A percentile compares a stretch with the other conserved stretches of the same genome.
Evolutionary conservation across 2,329 filamentous ascomycete genomes (phyloP).

Genomic region (Sporothrix luriei): DNA sequence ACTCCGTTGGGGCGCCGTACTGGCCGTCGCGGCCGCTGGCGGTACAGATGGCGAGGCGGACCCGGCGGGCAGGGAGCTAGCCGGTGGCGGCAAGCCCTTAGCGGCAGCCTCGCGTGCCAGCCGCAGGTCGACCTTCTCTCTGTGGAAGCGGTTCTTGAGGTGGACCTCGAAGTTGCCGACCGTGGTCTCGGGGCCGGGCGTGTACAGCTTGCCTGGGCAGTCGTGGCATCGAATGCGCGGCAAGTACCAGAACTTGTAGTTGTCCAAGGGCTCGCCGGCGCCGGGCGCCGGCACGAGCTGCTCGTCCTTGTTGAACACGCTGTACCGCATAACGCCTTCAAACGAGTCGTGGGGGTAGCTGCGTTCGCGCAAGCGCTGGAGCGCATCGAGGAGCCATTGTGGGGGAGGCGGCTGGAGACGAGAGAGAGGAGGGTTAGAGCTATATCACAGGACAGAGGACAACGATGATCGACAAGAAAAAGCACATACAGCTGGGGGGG

Average conservation of each 20-base stretch:
- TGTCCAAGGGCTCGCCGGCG: slow-evolving; percentile 55
- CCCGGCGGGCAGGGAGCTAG: background rate
- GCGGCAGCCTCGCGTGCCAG: slow-evolving; percentile 41
- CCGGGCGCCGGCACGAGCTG: slow-evolving; percentile 59
- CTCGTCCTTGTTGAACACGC: slow-evolving; percentile 74
- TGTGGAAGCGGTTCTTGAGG: slow-evolving; percentile 80
- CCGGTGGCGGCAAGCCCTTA: slow-evolving; percentile 15
- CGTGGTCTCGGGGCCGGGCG: slow-evolving; percentile 79
- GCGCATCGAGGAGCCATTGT: slow-evolving; percentile 76
- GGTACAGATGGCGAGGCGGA: slow-evolving; percentile 3
- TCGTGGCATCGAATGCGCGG: slow-evolving; percentile 90
- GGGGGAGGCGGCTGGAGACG: slow-evolving; percentile 73
- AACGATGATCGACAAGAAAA: background rate
- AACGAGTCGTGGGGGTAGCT: slow-evolving; percentile 81
- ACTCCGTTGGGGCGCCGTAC: slow-evolving; percentile 11
- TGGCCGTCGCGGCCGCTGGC: slow-evolving; percentile 3
- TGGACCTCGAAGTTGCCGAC: slow-evolving; percentile 93
- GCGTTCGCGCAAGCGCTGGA: slow-evolving; percentile 68
- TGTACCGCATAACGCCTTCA: slow-evolving; percentile 89
- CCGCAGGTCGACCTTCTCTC: slow-evolving; percentile 66
- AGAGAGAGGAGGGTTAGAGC: slow-evolving; percentile 30
- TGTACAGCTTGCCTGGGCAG: slow-evolving; percentile 92
- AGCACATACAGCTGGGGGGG: slow-evolving; percentile 62
- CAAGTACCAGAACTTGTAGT: slow-evolving; percentile 75
- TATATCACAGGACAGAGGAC: background rate